Conservation (phyloP, 768 basidiomycete genomes). For the Auricularia heimuer region DNA sequence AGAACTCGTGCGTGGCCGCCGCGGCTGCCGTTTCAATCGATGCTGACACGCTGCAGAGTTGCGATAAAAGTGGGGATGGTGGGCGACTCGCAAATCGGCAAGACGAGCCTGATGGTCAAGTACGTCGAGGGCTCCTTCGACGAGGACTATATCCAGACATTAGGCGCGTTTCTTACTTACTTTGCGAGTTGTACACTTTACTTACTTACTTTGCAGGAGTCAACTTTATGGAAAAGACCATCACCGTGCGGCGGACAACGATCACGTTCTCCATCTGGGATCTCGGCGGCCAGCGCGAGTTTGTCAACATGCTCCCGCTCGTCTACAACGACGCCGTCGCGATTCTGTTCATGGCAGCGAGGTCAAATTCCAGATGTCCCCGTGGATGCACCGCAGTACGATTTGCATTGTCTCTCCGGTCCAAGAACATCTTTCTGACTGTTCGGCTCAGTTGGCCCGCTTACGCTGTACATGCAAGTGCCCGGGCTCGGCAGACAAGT, state of each 20-base stretch:
- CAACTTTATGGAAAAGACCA: slow-evolving; percentile 99
- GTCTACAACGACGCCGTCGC: slow-evolving; percentile 99
- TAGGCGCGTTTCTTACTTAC: slow-evolving; percentile 47
- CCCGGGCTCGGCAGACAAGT: background rate
- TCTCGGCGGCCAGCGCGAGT: slow-evolving; percentile 55
- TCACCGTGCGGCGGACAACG: slow-evolving; percentile 93
- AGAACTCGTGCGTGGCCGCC: background rate
- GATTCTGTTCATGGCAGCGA: slow-evolving; percentile 79
- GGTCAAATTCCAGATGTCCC: background rate
- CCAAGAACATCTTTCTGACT: background rate
- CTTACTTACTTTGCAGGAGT: slow-evolving; percentile 46
- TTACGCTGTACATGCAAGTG: slow-evolving; percentile 1
- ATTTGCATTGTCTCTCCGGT: background rate
- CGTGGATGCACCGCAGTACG: background rate
- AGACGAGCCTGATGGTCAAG: slow-evolving; percentile 99
- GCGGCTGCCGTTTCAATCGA: background rate
- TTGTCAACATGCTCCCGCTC: slow-evolving; percentile 97
- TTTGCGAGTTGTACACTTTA: slow-evolving; percentile 5
- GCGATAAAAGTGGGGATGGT: slow-evolving; percentile 99
- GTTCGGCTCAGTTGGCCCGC: background rate
- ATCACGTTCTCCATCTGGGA: slow-evolving; percentile 99
- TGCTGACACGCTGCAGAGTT: slow-evolving; percentile 40
- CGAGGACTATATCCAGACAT: slow-evolving; percentile 99
- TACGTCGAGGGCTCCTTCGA: slow-evolving; percentile 98
- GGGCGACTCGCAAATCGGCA: slow-evolving; percentile 98